phyloP scores from a whole-genome alignment of 2,329 filamentous ascomycete genomes.

The Hirsutella minnesotensis region DNA sequence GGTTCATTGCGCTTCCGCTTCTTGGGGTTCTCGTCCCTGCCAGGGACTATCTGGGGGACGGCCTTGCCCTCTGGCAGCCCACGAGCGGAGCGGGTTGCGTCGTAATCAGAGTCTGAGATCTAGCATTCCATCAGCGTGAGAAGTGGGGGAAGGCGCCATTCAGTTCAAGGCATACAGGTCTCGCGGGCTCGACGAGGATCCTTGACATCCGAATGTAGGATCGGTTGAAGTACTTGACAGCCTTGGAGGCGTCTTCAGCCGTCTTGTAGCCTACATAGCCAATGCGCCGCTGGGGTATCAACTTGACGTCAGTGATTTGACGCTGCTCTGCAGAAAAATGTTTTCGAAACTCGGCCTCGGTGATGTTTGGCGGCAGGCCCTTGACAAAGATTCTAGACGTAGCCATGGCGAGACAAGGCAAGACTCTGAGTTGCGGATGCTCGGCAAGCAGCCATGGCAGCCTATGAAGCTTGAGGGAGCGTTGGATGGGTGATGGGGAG shows the following conservation, averaged over 20 bases:
- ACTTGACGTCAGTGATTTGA: constrained; percentile 80
- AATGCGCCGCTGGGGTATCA: constrained; percentile 80
- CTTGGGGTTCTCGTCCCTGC: constrained; percentile 31
- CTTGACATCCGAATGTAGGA: constrained; percentile 94
- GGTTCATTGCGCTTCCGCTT: constrained; percentile 57
- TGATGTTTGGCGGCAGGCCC: constrained; percentile 74
- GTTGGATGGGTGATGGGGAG: constrained; percentile 1
- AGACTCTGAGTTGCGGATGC: neutral
- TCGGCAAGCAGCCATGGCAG: neutral
- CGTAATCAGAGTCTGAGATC: constrained; percentile 30
- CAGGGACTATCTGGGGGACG: constrained; percentile 5
- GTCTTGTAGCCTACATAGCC: constrained; percentile 92
- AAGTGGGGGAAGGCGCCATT: constrained; percentile 6
- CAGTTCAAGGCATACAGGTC: constrained; percentile 45
- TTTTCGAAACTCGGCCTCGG: constrained; percentile 73
- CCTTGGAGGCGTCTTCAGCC: constrained; percentile 64
- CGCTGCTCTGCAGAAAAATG: constrained; percentile 69
- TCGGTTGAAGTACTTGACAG: constrained; percentile 90
- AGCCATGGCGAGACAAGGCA: constrained; percentile 26
- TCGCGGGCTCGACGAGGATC: constrained; percentile 79
- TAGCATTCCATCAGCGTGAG: constrained; percentile 25
- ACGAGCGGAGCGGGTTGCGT: constrained; percentile 12
- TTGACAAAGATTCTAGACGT: constrained; percentile 68
- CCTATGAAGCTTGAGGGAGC: constrained; percentile 2
- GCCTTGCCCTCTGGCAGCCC: constrained; percentile 6